phyloP scores from a whole-genome alignment of 768 basidiomycete genomes.

The Amanita molliuscula region DNA sequence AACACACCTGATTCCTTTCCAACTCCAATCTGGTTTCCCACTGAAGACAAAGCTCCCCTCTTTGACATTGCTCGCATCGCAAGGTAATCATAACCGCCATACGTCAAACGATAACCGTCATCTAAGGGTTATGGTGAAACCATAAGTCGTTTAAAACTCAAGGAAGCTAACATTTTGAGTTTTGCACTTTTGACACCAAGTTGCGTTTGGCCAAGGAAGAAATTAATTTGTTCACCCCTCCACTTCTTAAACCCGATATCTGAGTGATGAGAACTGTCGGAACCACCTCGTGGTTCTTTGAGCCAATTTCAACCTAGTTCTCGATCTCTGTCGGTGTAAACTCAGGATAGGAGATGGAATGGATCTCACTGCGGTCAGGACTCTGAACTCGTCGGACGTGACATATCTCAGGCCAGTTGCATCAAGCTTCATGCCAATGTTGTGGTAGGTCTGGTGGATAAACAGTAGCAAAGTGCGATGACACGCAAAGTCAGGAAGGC shows the following conservation, averaged over 20 bases:
- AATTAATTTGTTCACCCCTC: conserved; percentile 89
- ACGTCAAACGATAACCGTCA: conserved; percentile 94
- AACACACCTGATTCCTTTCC: conserved; percentile 88
- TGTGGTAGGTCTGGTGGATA: background rate
- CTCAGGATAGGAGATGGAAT: background rate
- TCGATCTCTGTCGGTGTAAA: conserved; percentile 1
- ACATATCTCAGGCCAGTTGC: conserved; percentile 92
- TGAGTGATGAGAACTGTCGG: conserved; percentile 84
- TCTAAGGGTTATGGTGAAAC: conserved; percentile 40
- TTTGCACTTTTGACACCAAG: conserved; percentile 81
- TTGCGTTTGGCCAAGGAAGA: conserved; percentile 88
- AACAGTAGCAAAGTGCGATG: background rate
- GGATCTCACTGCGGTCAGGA: conserved; percentile 74
- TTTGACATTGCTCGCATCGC: conserved; percentile 91
- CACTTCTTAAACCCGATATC: conserved; percentile 85
- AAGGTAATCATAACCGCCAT: conserved; percentile 96
- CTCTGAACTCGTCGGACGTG: conserved; percentile 86
- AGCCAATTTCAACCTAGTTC: conserved; percentile 88
- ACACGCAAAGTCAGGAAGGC: conserved; percentile 1
- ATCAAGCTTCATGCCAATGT: conserved; percentile 72
- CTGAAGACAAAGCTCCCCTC: conserved; percentile 77
- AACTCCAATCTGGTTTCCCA: conserved; percentile 97
- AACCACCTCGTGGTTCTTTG: conserved; percentile 96
- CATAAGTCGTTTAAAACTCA: background rate
- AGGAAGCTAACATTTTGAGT: conserved; percentile 74